A percentile compares a stretch with the other conserved stretches of the same genome.
phyloP scores from a whole-genome alignment of 1,284 basidiomycete genomes.

The Apiotrichum laibachii region DNA sequence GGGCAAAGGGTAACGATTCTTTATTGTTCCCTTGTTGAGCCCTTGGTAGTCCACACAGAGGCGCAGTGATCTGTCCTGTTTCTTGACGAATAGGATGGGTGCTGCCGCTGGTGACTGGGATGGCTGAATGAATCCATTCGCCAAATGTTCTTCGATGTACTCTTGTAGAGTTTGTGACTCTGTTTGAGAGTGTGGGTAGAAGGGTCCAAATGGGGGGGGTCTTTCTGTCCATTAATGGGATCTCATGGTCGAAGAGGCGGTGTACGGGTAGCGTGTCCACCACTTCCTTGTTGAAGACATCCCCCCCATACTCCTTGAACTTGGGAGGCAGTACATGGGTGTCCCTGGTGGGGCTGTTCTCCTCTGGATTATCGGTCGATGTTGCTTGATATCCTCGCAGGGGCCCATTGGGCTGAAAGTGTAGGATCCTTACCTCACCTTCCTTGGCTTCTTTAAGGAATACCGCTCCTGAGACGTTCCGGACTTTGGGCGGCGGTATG shows the following conservation, averaged over 20 bases:
- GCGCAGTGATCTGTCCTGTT: slow-evolving; percentile 53
- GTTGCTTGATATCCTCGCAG: too few species aligned
- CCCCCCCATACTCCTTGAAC: too few species aligned
- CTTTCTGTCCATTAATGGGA: slow-evolving; percentile 32
- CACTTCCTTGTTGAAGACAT: too few species aligned
- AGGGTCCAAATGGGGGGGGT: slow-evolving; percentile 45
- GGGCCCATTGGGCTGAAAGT: too few species aligned
- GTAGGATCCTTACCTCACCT: too few species aligned
- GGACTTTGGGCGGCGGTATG: too few species aligned
- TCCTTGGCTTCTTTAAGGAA: too few species aligned
- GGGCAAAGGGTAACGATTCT: slow-evolving; percentile 41
- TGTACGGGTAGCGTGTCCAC: too few species aligned
- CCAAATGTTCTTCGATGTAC: slow-evolving; percentile 52
- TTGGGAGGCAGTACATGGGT: too few species aligned
- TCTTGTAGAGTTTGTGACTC: slow-evolving; percentile 49
- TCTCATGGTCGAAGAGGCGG: slow-evolving; percentile 16
- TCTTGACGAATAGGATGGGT: slow-evolving; percentile 56
- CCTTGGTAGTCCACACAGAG: slow-evolving; percentile 55
- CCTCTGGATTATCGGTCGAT: too few species aligned
- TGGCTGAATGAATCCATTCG: slow-evolving; percentile 37
- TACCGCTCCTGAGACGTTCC: too few species aligned
- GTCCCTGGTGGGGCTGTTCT: too few species aligned
- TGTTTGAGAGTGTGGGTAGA: slow-evolving; percentile 44
- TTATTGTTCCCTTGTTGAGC: slow-evolving; percentile 52
- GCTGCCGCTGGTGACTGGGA: slow-evolving; percentile 42